Base-by-base conservation (phyloP, 2,329 filamentous ascomycete genomes). In the Xylaria sp. region DNA sequence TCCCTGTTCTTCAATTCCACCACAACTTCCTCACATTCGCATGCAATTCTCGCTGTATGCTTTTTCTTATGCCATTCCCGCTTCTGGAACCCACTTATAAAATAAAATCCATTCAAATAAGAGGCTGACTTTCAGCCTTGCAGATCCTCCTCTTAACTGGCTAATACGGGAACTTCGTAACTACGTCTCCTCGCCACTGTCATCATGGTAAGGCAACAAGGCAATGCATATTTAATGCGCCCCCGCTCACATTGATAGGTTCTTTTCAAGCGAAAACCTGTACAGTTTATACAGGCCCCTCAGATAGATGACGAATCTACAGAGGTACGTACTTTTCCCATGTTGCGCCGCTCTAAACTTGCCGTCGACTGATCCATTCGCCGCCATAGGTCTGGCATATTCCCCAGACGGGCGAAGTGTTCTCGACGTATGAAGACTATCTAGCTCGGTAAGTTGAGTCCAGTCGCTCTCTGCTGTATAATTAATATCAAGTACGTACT, bases 211-310 rank as follows among this genome's bases (percentile, higher is more conserved):
- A 68, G 69, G 16, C 51, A 48, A 21, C 27, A 32, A 44, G 21
- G 37, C 27, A 32, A 44, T 25, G 37, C 13, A 51, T 29, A 18
- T 9, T 40, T 54, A 58, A 66, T 40, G 69, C 50, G 42, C 32
- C 42, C 61, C 61, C 69, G 65, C 74, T 75, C 48, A 70, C 60
- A 67, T 74, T 68, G 62, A 60, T 78, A 98, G 95, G 95, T 99
- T 75, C 87, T 97, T 72, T 98, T 93, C 82, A 98, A 98, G 84
- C 90, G 96, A 77, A 98, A 98, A 83, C 94, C 94, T 66, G 94
- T 98, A 78, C 90, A 93, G 82, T 92, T 93, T 79, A 84, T 94
- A 73, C 87, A 92, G 59, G 86, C 87, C 57, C 91, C 92, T 25
- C 84, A 87, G 61, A 88, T 95, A 73, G 87, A 94, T 74, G 90